Evolutionary conservation across 495 filamentous ascomycete genomes (phyloP), one percentile per base, ranked within the genome.

Genomic region (Penicillium atrosanguineum): DNA sequence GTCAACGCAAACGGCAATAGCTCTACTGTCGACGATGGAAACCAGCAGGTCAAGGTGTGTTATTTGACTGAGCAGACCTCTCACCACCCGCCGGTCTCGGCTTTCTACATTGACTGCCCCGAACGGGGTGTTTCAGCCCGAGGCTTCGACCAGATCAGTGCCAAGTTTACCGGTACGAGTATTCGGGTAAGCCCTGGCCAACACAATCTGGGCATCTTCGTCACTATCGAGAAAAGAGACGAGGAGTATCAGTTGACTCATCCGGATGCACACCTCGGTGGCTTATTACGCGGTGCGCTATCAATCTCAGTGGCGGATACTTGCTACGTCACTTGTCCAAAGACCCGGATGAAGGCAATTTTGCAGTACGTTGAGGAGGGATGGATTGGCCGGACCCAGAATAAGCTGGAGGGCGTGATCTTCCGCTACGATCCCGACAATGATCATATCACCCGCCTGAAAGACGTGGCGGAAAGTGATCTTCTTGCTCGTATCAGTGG

Each of bases 21-120:
- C 20, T 38, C 64, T 20, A 60, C 57, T 21, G 61, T 62, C 11
- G 68, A 68, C 7, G 57, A 66, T 42, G 56, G 69, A 44, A 74
- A 71, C 43, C 61, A 84, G 80, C 76, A 78, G 19, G 81, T 93
- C 60, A 85, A 84, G 52, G 82, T 98, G 45, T 96, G 90, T 28
- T 98, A 92, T 62, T 74, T 98, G 57, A 98, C 94, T 6, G 94
- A 98, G 69, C 94, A 98, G 70, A 95, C 94, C n/a, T 97, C 93
- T 7, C 94, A 98, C 54, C 94, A 98, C 76, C 94, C 94, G 14
- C 94, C 94, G 12, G 93, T 98, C 57, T 97, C 93, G 42, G 94
- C 94, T 2, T 98, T 95, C 74, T 95, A 87, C 69, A 84, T 97
- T 55, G 88, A 91, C 68, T 97, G 94, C 61, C 90, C 91, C 0